Base-by-base conservation (phyloP, 805 yeast genomes). In the Candida incommunis region DNA sequence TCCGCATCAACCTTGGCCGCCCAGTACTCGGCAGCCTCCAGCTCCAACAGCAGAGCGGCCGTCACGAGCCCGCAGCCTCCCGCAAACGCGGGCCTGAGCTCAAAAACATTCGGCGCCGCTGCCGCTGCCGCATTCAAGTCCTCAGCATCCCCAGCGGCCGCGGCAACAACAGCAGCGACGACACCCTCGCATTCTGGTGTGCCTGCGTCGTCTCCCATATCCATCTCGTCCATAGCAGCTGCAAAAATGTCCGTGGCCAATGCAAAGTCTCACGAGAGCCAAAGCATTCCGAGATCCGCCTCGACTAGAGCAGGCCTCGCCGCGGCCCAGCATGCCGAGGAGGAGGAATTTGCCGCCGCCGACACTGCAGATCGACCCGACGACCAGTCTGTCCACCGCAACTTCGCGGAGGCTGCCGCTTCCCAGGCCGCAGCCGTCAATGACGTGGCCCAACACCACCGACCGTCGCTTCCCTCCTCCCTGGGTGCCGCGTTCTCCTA, bases 381-480 rank as follows among this genome's bases (percentile, higher is more conserved):
- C n/a, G n/a, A n/a, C n/a, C n/a, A n/a, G n/a, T n/a, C n/a, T n/a
- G n/a, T n/a, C n/a, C n/a, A n/a, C n/a, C n/a, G n/a, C n/a, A n/a
- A n/a, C n/a, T n/a, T n/a, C n/a, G n/a, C n/a, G n/a, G 27, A 25
- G 27, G 13, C 13, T 7, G 27, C 27, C 13, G 27, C 7, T 7
- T 25, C 22, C 4, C 22, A 41, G 25, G 55, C 55, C 5, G 34
- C 47, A 25, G 43, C 45, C 5, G 57, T 55, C 3, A 55, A 55
- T 15, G 42, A 44, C 31, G 46, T 45, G 2, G 57, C 57, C 2
- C 21, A 46, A 50, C 23, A 50, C 48, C 44, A 40, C 49, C 3
- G 45, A 44, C 22, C 43, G 51, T 44, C 51, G 52, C 2, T 40
- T 41, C 11, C 49, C 51, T 22, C 50, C 50, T 34, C 41, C 43